These are phyloP conservation scores for Fusarium sp. DNA, from an alignment of 2,329 filamentous ascomycete genomes.

Conservation along the genomic window DNA sequence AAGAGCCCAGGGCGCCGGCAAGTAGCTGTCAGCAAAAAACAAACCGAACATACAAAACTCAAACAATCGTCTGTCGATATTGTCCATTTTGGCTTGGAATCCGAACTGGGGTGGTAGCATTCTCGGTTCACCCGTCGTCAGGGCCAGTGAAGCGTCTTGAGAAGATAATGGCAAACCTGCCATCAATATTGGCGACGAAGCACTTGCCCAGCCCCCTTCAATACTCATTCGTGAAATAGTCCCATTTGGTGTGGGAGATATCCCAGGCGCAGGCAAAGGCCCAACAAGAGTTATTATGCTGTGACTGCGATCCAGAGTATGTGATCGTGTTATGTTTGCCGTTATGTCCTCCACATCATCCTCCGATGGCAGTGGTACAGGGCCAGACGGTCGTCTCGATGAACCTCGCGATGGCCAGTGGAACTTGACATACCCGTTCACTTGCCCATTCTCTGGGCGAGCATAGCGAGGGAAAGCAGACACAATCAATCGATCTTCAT, in stretches of 20 bases:
- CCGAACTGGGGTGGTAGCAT: slow-evolving; percentile 52
- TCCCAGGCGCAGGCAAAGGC: slow-evolving; percentile 15
- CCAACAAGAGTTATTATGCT: slow-evolving; percentile 20
- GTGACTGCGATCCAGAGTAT: slow-evolving; percentile 16
- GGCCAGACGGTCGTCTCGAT: slow-evolving; percentile 29
- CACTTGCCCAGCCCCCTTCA: slow-evolving; percentile 18
- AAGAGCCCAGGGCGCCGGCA: neutral
- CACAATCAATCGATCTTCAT: slow-evolving; percentile 48
- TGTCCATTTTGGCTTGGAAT: slow-evolving; percentile 52
- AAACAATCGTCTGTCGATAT: slow-evolving; percentile 52
- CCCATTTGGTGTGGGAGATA: slow-evolving; percentile 4
- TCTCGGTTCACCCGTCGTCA: slow-evolving; percentile 38
- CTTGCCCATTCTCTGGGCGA: slow-evolving; percentile 52
- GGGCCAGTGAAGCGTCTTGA: slow-evolving; percentile 22
- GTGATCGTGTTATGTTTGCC: slow-evolving; percentile 19
- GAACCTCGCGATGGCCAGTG: slow-evolving; percentile 50
- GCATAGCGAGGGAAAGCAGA: slow-evolving; percentile 43
- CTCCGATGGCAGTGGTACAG: slow-evolving; percentile 15
- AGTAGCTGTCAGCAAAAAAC: neutral
- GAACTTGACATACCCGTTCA: slow-evolving; percentile 58
- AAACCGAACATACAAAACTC: slow-evolving; percentile 52
- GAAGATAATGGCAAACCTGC: slow-evolving; percentile 18
- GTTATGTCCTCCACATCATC: slow-evolving; percentile 37
- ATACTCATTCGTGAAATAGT: slow-evolving; percentile 24
- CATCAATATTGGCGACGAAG: slow-evolving; percentile 19